Percentiles rank a stretch among this genome's conserved stretches.
Evolutionary conservation across 2,329 filamentous ascomycete species (phyloP).

Genomic region (Xylariales sp.): DNA sequence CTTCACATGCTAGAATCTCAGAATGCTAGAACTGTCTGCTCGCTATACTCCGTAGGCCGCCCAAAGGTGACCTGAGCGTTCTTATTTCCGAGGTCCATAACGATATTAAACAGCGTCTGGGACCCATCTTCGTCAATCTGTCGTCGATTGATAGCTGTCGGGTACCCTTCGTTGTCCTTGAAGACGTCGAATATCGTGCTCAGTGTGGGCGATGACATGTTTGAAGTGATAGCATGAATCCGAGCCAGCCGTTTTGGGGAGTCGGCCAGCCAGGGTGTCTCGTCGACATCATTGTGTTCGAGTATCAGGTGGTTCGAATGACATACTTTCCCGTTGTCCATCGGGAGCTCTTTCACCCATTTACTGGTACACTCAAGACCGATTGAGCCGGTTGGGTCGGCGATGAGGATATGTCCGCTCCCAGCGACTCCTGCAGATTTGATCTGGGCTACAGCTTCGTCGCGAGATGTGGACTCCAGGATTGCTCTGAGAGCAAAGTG

Average conservation of each 20-base stretch:
- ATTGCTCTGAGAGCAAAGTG: constrained; percentile 54
- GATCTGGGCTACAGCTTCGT: constrained; percentile 40
- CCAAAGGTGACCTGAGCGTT: constrained; percentile 25
- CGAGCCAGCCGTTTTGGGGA: constrained; percentile 21
- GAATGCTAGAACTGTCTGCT: constrained; percentile 16
- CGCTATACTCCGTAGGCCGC: constrained; percentile 22
- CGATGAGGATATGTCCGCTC: constrained; percentile 46
- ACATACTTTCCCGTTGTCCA: constrained; percentile 28
- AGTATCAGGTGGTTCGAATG: constrained; percentile 42
- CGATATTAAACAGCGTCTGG: constrained; percentile 29
- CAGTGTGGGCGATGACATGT: constrained; percentile 9
- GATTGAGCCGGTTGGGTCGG: constrained; percentile 34
- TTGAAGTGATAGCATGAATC: constrained; percentile 19
- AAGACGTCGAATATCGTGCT: constrained; percentile 20
- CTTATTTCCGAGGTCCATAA: constrained; percentile 24
- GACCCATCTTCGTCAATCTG: constrained; percentile 15
- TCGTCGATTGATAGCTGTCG: constrained; percentile 24
- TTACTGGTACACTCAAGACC: constrained; percentile 40
- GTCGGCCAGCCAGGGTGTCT: constrained; percentile 26
- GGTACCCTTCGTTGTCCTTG: constrained; percentile 24
- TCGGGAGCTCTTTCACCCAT: constrained; percentile 23
- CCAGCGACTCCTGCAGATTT: constrained; percentile 40
- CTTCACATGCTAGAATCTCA: too few species aligned
- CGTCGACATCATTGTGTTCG: constrained; percentile 23
- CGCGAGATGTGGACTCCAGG: constrained; percentile 45